Evolutionary conservation across 805 yeast species (phyloP).

Genomic region (Barnettozyma sucrosica): DNA sequence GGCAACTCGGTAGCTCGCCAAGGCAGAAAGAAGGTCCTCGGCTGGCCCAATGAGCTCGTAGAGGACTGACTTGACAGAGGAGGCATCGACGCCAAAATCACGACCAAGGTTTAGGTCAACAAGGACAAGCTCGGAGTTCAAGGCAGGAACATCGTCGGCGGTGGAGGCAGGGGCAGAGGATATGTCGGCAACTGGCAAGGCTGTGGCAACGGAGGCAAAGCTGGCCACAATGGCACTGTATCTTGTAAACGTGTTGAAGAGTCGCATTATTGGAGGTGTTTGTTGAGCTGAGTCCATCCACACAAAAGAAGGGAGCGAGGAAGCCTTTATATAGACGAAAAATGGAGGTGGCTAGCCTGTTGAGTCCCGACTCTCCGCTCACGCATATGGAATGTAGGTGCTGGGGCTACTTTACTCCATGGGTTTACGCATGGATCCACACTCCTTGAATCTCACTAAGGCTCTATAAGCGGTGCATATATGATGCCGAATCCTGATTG

Average conservation of each 20-base stretch:
- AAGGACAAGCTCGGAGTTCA: neutral
- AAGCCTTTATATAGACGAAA: neutral
- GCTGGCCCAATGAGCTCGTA: slow-evolving; percentile 4
- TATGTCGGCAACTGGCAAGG: no score
- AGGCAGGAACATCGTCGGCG: neutral
- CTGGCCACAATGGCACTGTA: neutral
- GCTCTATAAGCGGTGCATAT: neutral
- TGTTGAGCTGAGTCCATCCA: neutral
- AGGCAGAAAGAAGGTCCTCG: neutral
- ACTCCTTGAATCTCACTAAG: neutral
- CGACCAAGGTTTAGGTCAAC: slow-evolving; percentile 1
- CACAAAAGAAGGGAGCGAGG: neutral
- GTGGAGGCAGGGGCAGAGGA: no score
- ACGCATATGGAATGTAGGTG: neutral
- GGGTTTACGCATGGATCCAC: neutral
- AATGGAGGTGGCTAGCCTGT: neutral
- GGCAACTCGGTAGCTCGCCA: neutral
- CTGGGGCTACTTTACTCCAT: neutral
- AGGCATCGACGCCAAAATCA: neutral
- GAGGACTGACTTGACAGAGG: neutral
- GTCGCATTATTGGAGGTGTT: neutral
- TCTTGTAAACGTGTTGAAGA: neutral
- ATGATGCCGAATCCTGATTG: neutral
- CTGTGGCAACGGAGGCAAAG: neutral
- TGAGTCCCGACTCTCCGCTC: neutral